Conservation (phyloP, 495 filamentous ascomycete genomes). For the Bombardia bombarda region DNA sequence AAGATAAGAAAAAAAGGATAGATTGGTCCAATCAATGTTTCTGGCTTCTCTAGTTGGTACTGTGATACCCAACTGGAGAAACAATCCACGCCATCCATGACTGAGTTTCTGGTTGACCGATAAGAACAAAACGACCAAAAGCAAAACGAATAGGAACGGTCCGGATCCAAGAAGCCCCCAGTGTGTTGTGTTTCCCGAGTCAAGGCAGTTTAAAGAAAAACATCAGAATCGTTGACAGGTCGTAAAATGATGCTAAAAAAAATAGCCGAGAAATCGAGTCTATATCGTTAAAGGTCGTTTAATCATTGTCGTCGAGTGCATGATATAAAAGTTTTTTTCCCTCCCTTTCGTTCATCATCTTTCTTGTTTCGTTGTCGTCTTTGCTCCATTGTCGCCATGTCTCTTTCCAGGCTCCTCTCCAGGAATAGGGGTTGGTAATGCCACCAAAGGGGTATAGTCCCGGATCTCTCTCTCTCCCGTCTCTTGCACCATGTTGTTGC, state of each 20-base stretch:
- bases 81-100: conserved; percentile 2
- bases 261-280: conserved; percentile 14
- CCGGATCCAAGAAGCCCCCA: too few species aligned
- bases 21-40: not conserved
- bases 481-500: conserved; percentile 18
- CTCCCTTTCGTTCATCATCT: conserved; percentile 9
- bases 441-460: conserved; percentile 21
- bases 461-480: conserved; percentile 13
- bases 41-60: conserved; percentile 15
- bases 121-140: conserved; percentile 2
- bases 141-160: too few species aligned
- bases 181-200: too few species aligned
- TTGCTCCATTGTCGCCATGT: not conserved
- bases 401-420: too few species aligned
- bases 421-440: conserved; percentile 4
- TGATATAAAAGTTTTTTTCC: conserved; percentile 14
- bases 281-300: conserved; percentile 22
- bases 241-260: conserved; percentile 8
- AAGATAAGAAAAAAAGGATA: not conserved
- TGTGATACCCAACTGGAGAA: conserved; percentile 21
- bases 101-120: not conserved
- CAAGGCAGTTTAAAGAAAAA: conserved; percentile 7
- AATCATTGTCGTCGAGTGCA: conserved; percentile 26
- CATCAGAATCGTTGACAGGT: conserved; percentile 3
- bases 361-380: conserved; percentile 11